Base-by-base conservation (phyloP, 208 protist genomes). In the Tritrichomonas musculus region DNA sequence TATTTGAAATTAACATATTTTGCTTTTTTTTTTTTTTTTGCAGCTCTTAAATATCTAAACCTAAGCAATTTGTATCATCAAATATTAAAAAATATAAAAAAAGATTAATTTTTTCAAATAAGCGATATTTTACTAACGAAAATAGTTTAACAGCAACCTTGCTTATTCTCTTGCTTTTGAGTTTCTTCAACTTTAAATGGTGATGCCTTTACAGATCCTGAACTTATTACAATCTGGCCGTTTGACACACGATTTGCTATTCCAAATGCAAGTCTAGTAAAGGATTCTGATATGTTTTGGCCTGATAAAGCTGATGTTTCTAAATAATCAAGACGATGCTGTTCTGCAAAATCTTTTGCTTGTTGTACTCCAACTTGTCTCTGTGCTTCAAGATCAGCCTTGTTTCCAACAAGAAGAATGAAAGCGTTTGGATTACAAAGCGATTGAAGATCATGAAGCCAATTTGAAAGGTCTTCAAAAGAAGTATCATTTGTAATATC, bases 361-460 rank as follows among this genome's bases (percentile, higher is more conserved):
- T 82, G 73, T 30, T 82, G 73, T 20, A 50, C 73, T 25, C 73
- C 73, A 53, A 82, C 73, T 50, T 82, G 73, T 82, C 73, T 82
- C 41, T 50, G 33, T 50, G 33, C n/a, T 82, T 82, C 73, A 20
- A 82, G 73, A 44, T 82, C 73, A 9, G 14, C 73, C 73, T 82
- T 82, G 20, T 82, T 82, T 11, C 73, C 73, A 82, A 82, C 73
- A 53, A 82, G 73, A 53, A 82, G 73, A 36, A 82, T 50, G 41
- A 53, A 82, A 53, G 73, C 73, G 20, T 82, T 82, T 82, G 73
- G 73, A 50, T 47, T 50, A 41, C 41, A 47, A 50, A 82, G 41
- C n/a, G 41, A 20, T 36, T 82, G 73, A 25, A 82, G 30, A 82
- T 82, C 73, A 53, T 50, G 47, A 20, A 82, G 73, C 73, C 73